A percentile compares a stretch with the other conserved stretches of the same genome.
These are phyloP conservation scores for Heritiera fomes DNA, from an alignment of 345 rosid species.

Conservation along the genomic window DNA sequence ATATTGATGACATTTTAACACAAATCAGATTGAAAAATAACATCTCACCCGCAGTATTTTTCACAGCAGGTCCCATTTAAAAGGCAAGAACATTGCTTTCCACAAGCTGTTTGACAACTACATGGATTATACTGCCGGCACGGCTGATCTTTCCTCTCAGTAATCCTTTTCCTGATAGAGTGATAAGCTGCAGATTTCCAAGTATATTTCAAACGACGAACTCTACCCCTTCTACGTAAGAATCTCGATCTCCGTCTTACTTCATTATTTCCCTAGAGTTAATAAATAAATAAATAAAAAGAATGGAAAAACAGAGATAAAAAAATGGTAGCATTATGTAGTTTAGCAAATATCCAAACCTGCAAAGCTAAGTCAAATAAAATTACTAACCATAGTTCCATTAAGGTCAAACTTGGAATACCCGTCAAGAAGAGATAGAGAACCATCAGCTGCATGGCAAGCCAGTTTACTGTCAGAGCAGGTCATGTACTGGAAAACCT, in stretches of 20 bases:
- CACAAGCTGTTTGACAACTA: conserved; percentile 86
- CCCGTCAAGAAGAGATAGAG: conserved; percentile 64
- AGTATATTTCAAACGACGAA: conserved; percentile 96
- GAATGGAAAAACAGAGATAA: background rate
- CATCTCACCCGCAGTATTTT: conserved; percentile 96
- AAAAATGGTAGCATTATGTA: background rate
- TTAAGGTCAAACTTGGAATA: conserved; percentile 75
- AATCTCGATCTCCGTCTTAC: conserved; percentile 92
- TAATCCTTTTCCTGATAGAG: conserved; percentile 85
- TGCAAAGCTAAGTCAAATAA: conserved; percentile 4
- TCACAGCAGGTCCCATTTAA: conserved; percentile 98
- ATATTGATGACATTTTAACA: conserved; percentile 17
- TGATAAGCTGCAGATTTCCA: conserved; percentile 97
- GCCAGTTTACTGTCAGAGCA: conserved; percentile 61
- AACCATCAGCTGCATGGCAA: conserved; percentile 63
- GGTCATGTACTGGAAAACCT: conserved; percentile 85
- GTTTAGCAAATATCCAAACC: conserved; percentile 34
- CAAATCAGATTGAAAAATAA: conserved; percentile 17
- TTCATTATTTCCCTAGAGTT: conserved; percentile 65
- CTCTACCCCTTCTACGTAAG: conserved; percentile 91
- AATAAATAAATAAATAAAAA: background rate
- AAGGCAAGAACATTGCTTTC: conserved; percentile 91
- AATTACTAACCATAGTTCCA: conserved; percentile 65
- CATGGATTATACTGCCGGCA: conserved; percentile 99
- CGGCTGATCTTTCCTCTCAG: conserved; percentile 97